Percentiles rank a stretch among this genome's conserved stretches.
Conservation (phyloP, 2,329 filamentous ascomycete genomes). For the Epichloe sibirici region DNA sequence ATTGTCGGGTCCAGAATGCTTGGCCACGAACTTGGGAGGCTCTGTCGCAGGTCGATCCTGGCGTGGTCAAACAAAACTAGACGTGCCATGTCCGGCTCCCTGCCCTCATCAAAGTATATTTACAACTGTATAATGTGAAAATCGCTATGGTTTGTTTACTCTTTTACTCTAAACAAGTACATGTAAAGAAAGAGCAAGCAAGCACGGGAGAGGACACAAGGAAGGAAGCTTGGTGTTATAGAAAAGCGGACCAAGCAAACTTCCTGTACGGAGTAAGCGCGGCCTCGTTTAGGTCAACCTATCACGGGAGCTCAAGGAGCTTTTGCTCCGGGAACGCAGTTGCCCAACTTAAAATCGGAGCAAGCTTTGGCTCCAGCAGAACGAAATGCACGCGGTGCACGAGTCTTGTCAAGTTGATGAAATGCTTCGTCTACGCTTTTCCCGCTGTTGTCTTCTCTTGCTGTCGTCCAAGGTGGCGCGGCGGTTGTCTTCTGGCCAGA, state of each 20-base stretch:
- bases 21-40: no score
- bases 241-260: slow-evolving; percentile 7
- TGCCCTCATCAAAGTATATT: no score
- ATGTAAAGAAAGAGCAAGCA: background rate
- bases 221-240: slow-evolving; percentile 3
- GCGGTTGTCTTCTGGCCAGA: background rate
- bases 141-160: no score
- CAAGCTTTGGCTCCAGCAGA: slow-evolving; percentile 2
- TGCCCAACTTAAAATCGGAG: slow-evolving; percentile 3
- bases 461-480: background rate
- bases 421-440: slow-evolving; percentile 2
- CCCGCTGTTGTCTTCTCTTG: background rate
- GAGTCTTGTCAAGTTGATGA: slow-evolving; percentile 2
- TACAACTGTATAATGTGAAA: no score
- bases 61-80: no score
- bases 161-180: no score
- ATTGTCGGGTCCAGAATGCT: no score
- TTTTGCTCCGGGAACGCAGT: slow-evolving; percentile 6
- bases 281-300: background rate
- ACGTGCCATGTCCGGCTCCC: no score
- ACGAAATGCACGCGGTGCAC: slow-evolving; percentile 3
- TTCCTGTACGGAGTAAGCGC: slow-evolving; percentile 1
- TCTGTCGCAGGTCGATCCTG: no score
- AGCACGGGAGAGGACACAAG: background rate
- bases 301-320: slow-evolving; percentile 6